These are phyloP conservation scores for Rhizopogon roseolus DNA, from an alignment of 768 basidiomycete species.

Conservation along the genomic window DNA sequence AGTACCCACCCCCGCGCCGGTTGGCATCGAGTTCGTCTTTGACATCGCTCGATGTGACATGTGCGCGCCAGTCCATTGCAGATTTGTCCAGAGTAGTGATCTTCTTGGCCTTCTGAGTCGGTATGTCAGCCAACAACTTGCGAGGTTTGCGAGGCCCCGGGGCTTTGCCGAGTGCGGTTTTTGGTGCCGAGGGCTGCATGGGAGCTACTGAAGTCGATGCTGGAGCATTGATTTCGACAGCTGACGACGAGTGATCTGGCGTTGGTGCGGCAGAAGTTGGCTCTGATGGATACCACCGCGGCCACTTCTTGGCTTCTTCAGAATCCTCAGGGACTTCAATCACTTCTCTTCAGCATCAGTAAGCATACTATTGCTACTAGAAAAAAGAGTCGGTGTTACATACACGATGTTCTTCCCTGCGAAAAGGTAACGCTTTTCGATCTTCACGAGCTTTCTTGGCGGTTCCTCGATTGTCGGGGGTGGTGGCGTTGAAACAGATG, in stretches of 20 bases:
- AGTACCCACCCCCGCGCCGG: slow-evolving; percentile 69
- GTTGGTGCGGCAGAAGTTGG: slow-evolving; percentile 1
- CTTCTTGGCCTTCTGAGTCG: slow-evolving; percentile 62
- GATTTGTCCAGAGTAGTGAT: slow-evolving; percentile 83
- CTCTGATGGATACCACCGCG: slow-evolving; percentile 35
- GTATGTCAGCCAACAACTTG: slow-evolving; percentile 48
- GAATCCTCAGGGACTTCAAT: slow-evolving; percentile 71
- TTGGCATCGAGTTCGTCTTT: slow-evolving; percentile 75
- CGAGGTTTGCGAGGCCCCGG: slow-evolving; percentile 68
- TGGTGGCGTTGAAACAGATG: slow-evolving; percentile 41
- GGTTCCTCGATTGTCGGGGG: slow-evolving; percentile 13
- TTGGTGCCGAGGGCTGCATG: background rate
- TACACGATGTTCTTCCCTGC: slow-evolving; percentile 76
- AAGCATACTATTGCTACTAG: background rate
- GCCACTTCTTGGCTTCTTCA: slow-evolving; percentile 74
- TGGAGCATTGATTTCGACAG: background rate
- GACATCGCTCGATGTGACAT: slow-evolving; percentile 45
- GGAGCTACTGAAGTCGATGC: background rate
- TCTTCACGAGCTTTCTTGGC: slow-evolving; percentile 48
- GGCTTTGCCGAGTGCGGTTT: slow-evolving; percentile 28
- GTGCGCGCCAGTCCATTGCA: slow-evolving; percentile 79
- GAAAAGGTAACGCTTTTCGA: slow-evolving; percentile 67
- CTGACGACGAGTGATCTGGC: slow-evolving; percentile 3
- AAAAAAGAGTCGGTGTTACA: slow-evolving; percentile 19
- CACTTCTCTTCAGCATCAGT: slow-evolving; percentile 50